These are phyloP conservation scores for Talaromyces albobiverticillius DNA, from an alignment of 2,329 filamentous ascomycete species.

Conservation along the genomic window DNA sequence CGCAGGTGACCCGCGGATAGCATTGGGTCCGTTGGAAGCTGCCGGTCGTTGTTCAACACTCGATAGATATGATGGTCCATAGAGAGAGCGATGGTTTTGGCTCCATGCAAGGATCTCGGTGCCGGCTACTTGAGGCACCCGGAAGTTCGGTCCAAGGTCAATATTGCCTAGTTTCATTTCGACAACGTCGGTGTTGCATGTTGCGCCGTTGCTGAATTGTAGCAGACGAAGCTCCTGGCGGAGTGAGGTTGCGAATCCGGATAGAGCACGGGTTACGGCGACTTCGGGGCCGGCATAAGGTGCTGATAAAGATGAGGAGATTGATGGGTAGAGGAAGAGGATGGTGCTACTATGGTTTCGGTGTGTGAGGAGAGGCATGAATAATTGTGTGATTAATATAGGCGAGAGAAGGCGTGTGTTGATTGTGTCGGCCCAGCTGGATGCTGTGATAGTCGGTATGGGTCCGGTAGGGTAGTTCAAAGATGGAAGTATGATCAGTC, in stretches of 20 bases:
- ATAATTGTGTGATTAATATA: conserved; percentile 82
- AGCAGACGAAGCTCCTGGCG: conserved; percentile 74
- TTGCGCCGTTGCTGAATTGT: conserved; percentile 31
- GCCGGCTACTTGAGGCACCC: conserved; percentile 39
- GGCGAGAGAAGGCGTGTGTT: conserved; percentile 90
- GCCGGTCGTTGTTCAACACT: conserved; percentile 41
- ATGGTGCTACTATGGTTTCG: conserved; percentile 53
- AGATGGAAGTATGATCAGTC: conserved; percentile 77
- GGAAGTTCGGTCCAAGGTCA: conserved; percentile 67
- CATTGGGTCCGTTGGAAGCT: conserved; percentile 36
- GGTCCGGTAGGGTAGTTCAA: conserved; percentile 77
- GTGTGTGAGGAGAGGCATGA: conserved; percentile 72
- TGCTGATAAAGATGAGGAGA: conserved; percentile 43
- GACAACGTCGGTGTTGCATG: conserved; percentile 65
- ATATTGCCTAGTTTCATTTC: conserved; percentile 91
- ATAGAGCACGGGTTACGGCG: conserved; percentile 79
- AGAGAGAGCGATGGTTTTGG: conserved; percentile 52
- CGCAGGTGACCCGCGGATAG: conserved; percentile 64
- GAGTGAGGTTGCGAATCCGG: conserved; percentile 78
- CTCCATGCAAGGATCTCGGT: conserved; percentile 62
- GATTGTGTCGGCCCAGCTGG: conserved; percentile 82
- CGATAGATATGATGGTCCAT: conserved; percentile 41
- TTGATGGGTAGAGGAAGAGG: conserved; percentile 44
- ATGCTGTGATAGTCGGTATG: conserved; percentile 79
- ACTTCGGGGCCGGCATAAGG: conserved; percentile 69